phyloP scores from a whole-genome alignment of 2,329 filamentous ascomycete genomes.

The Elsinoe batatas region DNA sequence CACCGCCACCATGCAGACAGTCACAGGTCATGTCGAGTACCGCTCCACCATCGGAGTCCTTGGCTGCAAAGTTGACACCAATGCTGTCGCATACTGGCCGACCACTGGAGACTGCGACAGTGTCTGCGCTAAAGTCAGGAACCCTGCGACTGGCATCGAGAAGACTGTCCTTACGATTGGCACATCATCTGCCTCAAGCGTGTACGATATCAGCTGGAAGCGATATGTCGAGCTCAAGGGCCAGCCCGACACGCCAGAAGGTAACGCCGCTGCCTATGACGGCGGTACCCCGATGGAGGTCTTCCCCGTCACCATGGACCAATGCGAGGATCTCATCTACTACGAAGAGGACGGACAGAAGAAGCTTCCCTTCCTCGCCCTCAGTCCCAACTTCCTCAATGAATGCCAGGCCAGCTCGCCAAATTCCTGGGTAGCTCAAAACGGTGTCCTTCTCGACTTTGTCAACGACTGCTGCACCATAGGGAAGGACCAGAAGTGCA shows the following conservation, averaged over 20 bases:
- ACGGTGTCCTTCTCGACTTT: constrained; percentile 43
- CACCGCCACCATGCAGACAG: constrained; percentile 16
- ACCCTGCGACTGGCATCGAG: constrained; percentile 34
- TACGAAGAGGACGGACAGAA: constrained; percentile 25
- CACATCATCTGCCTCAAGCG: constrained; percentile 40
- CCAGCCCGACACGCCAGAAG: constrained; percentile 33
- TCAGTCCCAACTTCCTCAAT: constrained; percentile 47
- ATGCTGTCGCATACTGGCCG: constrained; percentile 55
- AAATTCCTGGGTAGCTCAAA: constrained; percentile 44
- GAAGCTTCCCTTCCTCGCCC: constrained; percentile 46
- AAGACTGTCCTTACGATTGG: constrained; percentile 52
- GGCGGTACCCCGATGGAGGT: constrained; percentile 45
- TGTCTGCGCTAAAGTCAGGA: constrained; percentile 46
- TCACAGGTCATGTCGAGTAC: constrained; percentile 49
- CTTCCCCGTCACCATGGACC: constrained; percentile 38
- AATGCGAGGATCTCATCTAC: constrained; percentile 42
- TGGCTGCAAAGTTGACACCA: constrained; percentile 51
- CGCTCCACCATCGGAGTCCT: constrained; percentile 49
- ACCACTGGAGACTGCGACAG: constrained; percentile 43
- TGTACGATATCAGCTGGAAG: constrained; percentile 52
- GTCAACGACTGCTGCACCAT: constrained; percentile 34
- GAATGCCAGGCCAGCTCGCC: constrained; percentile 30
- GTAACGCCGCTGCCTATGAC: constrained; percentile 26
- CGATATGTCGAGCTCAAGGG: constrained; percentile 52
- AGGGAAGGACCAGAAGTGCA: constrained; percentile 24